A percentile compares a stretch with the other conserved stretches of the same genome.
phyloP scores from a whole-genome alignment of 148 eudicot genomes.

The Persicaria maculosa region DNA sequence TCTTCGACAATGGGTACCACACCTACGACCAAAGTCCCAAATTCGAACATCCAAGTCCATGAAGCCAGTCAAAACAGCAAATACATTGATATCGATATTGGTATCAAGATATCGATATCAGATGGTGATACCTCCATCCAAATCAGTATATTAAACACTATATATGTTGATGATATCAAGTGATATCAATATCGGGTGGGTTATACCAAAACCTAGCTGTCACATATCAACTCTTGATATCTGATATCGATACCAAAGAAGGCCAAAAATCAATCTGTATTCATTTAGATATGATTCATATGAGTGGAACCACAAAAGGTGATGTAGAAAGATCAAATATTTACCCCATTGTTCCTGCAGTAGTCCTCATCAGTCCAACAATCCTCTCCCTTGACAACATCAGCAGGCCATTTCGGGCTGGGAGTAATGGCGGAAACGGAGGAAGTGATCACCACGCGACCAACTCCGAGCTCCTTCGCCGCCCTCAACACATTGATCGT shows the following conservation, averaged over 20 bases:
- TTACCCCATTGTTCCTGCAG: conserved; percentile 54
- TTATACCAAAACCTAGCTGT: too few relatives aligned
- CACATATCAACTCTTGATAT: too few relatives aligned
- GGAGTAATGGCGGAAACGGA: conserved; percentile 68
- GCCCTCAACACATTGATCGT: conserved; percentile 69
- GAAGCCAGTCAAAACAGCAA: neutral
- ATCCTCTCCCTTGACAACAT: conserved; percentile 52
- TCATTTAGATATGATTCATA: too few relatives aligned
- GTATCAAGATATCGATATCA: neutral
- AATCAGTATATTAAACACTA: neutral
- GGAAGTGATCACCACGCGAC: conserved; percentile 85
- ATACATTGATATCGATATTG: neutral
- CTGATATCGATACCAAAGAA: too few relatives aligned
- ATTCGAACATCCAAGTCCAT: neutral
- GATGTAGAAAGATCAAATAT: neutral
- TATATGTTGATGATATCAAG: too few relatives aligned
- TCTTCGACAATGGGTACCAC: conserved; percentile 57
- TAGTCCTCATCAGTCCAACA: conserved; percentile 87
- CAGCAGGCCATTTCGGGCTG: conserved; percentile 70
- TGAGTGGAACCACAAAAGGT: neutral
- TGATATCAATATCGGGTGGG: too few relatives aligned
- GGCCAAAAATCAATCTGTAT: too few relatives aligned
- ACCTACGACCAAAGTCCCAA: neutral
- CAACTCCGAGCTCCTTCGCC: conserved; percentile 65
- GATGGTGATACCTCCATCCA: neutral